A percentile compares a stretch with the other conserved stretches of the same genome.
These are phyloP conservation scores for Podospora fimiseda DNA, from an alignment of 495 filamentous ascomycete genomes.

Conservation along the genomic window DNA sequence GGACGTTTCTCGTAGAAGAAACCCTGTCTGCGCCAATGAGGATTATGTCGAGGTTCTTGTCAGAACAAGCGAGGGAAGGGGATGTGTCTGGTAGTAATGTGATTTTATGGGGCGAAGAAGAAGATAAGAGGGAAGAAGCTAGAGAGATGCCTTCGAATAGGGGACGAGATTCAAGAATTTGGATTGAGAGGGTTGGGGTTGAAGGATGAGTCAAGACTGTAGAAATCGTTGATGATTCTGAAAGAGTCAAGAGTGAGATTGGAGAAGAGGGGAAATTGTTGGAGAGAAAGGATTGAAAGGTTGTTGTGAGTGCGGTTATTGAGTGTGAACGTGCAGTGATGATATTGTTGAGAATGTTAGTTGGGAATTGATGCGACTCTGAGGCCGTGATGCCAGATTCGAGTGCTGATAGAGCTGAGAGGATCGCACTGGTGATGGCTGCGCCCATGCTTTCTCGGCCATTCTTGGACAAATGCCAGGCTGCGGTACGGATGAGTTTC, in stretches of 20 bases:
- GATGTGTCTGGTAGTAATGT: slow-evolving; percentile 58
- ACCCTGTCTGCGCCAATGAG: slow-evolving; percentile 61
- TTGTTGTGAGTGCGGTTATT: slow-evolving; percentile 21
- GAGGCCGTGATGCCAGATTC: slow-evolving; percentile 11
- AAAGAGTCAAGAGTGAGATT: slow-evolving; percentile 51
- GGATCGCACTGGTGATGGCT: slow-evolving; percentile 47
- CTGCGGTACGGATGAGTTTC: slow-evolving; percentile 47
- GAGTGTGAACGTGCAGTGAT: neutral
- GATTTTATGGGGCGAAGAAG: slow-evolving; percentile 25
- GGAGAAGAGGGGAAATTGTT: slow-evolving; percentile 25
- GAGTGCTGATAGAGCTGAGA: slow-evolving; percentile 36
- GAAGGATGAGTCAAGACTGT: slow-evolving; percentile 23
- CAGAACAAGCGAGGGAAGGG: slow-evolving; percentile 41
- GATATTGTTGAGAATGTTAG: neutral
- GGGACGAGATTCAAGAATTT: slow-evolving; percentile 59
- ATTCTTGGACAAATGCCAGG: slow-evolving; percentile 60
- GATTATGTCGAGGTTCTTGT: slow-evolving; percentile 37
- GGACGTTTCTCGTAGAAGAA: slow-evolving; percentile 47
- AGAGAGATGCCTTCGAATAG: slow-evolving; percentile 58
- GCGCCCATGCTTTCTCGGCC: slow-evolving; percentile 59
- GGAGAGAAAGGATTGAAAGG: slow-evolving; percentile 49
- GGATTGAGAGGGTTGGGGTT: slow-evolving; percentile 28
- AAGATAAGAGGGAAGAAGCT: slow-evolving; percentile 39
- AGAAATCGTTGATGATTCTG: slow-evolving; percentile 54
- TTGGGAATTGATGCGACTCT: neutral